Evolutionary conservation across 129 eudicot genomes (phyloP).

Genomic region (Pulicaria dysenterica): DNA sequence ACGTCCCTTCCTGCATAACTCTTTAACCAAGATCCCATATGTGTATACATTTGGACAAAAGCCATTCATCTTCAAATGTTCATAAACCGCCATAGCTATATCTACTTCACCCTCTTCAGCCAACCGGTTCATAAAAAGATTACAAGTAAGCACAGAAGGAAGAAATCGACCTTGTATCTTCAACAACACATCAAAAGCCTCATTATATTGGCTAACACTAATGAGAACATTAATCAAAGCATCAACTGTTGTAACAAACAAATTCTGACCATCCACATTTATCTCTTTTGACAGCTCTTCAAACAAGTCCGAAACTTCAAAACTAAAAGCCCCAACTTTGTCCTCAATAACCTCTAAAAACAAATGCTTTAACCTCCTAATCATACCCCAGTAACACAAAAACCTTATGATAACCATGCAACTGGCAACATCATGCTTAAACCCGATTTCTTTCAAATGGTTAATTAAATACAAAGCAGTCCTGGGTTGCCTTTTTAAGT

Average conservation of each 20-base stretch:
- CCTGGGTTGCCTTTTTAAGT: constrained; percentile 45
- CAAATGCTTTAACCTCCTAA: constrained; percentile 44
- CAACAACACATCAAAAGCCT: constrained; percentile 48
- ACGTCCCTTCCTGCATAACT: constrained; percentile 49
- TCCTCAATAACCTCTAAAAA: constrained; percentile 57
- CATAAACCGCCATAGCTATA: constrained; percentile 43
- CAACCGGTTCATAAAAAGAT: constrained; percentile 58
- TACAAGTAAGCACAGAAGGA: constrained; percentile 51
- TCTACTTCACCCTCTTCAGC: constrained; percentile 51
- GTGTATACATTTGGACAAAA: constrained; percentile 62
- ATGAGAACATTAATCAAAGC: constrained; percentile 58
- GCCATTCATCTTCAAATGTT: constrained; percentile 52
- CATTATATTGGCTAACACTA: constrained; percentile 44
- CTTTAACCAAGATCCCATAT: constrained; percentile 67
- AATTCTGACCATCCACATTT: constrained; percentile 33
- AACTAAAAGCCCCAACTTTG: constrained; percentile 42
- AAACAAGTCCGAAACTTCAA: constrained; percentile 54
- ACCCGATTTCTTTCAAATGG: constrained; percentile 58
- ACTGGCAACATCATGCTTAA: constrained; percentile 53
- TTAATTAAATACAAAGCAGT: constrained; percentile 48
- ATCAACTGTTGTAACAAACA: constrained; percentile 53
- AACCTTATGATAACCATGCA: constrained; percentile 60
- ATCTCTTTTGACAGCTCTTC: constrained; percentile 50
- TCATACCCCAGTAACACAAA: constrained; percentile 61
- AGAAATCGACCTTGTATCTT: constrained; percentile 39